Base-by-base conservation (phyloP, 371 early-diverging fungal species). In the Rhizopus microsporus region DNA sequence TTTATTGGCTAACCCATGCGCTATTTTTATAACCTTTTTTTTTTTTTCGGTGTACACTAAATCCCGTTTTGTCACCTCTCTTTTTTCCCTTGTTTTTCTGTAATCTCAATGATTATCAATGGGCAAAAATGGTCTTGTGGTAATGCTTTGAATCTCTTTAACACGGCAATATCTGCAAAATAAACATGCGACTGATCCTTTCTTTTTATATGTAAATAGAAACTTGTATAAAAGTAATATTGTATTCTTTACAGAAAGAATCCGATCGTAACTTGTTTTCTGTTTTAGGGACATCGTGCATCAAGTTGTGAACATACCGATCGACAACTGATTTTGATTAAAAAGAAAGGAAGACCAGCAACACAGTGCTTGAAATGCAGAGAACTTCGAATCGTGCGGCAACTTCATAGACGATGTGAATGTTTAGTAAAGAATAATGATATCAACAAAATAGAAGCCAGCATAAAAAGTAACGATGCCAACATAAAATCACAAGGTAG, bases 361-460 rank as follows among this genome's bases (percentile, higher is more conserved):
- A 88, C 89, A n/a, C 93, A 92, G 63, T 92, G 93, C 62, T 64
- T 69, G 35, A 81, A 81, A 51, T 92, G 93, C 65, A 78, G 85
- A 62, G 86, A 89, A 57, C 75, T 89, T 44, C 78, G 93, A 44
- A 76, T 82, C 50, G 80, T 85, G 4, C 75, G 87, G 46, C 90
- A 89, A 59, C 80, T 89, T 30, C 89, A 88, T 60, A 85, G 86
- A 33, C 86, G 86, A 57, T 92, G 93, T 53, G 78, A 83, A 51
- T 92, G 91, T 59, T 66, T 73, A 32, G 45, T 34, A 40, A 61
- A 42, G 39, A 58, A 45, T n/a, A 54, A 63, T 29, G 51, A 58
- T 54, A 50, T 17, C 3, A 45, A 42, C 30, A n/a, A 54, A 43
- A 39, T 3, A 54, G 33, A 17, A 3, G 7, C 45, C 23, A 17